These are phyloP conservation scores for Linderniella brevidens DNA, from an alignment of 257 asterid species.

Conservation along the genomic window DNA sequence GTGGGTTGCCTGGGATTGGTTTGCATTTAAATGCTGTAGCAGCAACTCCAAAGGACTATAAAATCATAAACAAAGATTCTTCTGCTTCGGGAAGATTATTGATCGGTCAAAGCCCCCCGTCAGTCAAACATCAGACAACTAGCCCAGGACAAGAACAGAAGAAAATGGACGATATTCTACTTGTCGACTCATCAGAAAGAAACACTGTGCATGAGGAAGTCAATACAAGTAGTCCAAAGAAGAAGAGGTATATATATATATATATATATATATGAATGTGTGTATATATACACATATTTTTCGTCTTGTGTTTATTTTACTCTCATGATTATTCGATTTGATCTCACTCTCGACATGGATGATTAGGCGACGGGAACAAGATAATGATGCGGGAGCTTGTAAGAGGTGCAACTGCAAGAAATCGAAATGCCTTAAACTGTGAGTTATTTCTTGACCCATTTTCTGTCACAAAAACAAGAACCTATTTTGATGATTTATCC, in stretches of 20 bases:
- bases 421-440: slow-evolving; percentile 94
- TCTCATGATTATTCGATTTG: neutral
- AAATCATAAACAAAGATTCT: slow-evolving; percentile 32
- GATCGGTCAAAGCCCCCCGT: slow-evolving; percentile 38
- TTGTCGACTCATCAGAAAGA: slow-evolving; percentile 19
- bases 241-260: slow-evolving; percentile 39
- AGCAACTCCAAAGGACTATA: slow-evolving; percentile 45
- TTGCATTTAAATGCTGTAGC: slow-evolving; percentile 87
- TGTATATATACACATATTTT: neutral
- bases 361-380: slow-evolving; percentile 47
- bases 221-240: slow-evolving; percentile 73
- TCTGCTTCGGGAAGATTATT: slow-evolving; percentile 37
- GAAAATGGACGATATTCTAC: slow-evolving; percentile 12
- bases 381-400: slow-evolving; percentile 32
- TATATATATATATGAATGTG: too few species aligned
- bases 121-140: slow-evolving; percentile 17
- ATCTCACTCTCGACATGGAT: slow-evolving; percentile 9
- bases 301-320: slow-evolving; percentile 6
- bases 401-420: slow-evolving; percentile 83
- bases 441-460: neutral
- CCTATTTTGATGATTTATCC: too few species aligned
- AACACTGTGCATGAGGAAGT: slow-evolving; percentile 23
- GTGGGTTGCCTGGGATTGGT: slow-evolving; percentile 72
- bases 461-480: neutral
- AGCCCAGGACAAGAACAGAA: neutral